phyloP scores from a whole-genome alignment of 306 rosid species.

The Citrullus colocynthis region DNA sequence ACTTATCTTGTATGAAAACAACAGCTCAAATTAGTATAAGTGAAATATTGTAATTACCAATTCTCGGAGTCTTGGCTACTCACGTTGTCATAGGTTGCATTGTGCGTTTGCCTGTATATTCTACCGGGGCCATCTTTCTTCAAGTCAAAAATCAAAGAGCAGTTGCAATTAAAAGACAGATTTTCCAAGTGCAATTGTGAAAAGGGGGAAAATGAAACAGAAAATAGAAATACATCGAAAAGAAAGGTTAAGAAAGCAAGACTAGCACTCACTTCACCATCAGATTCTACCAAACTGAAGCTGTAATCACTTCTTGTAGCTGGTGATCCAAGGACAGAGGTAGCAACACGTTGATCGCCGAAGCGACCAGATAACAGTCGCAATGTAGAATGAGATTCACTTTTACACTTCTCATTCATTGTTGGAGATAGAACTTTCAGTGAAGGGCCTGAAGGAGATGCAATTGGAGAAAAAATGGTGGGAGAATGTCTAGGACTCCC shows the following conservation, averaged over 20 bases:
- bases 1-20: background rate
- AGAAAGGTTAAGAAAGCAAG: background rate
- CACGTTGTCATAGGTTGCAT: slow-evolving; percentile 29
- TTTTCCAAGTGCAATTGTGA: background rate
- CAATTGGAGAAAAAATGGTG: slow-evolving; percentile 44
- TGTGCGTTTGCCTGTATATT: slow-evolving; percentile 14
- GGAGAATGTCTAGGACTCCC: slow-evolving; percentile 40
- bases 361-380: slow-evolving; percentile 35
- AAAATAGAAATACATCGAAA: slow-evolving; percentile 1
- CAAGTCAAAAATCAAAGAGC: slow-evolving; percentile 29
- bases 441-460: slow-evolving; percentile 41
- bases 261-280: slow-evolving; percentile 30
- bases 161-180: slow-evolving; percentile 13
- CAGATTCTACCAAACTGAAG: slow-evolving; percentile 12
- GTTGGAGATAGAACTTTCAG: slow-evolving; percentile 23
- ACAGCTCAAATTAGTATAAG: background rate
- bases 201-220: background rate
- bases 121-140: slow-evolving; percentile 25
- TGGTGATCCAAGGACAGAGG: too few species aligned
- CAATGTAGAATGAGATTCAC: slow-evolving; percentile 26
- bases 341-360: background rate
- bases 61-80: slow-evolving; percentile 27
- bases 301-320: too few species aligned
- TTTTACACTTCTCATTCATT: slow-evolving; percentile 20
- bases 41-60: slow-evolving; percentile 28